phyloP scores from a whole-genome alignment of 768 basidiomycete species.

The Botryobasidium botryosum region DNA sequence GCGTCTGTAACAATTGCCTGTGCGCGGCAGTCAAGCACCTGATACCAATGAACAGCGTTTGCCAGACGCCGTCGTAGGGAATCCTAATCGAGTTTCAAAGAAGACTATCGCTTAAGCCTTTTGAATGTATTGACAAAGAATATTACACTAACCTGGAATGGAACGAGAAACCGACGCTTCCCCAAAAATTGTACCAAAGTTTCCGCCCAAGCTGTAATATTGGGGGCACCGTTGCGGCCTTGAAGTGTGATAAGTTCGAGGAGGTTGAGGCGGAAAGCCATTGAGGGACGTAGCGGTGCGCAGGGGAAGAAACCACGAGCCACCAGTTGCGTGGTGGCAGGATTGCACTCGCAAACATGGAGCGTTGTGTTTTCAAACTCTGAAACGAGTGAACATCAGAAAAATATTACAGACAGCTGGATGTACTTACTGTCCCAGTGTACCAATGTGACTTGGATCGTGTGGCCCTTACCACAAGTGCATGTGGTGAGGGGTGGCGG shows the following conservation, averaged over 20 bases:
- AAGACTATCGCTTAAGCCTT: no score
- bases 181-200: not conserved
- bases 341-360: not conserved
- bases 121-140: no score
- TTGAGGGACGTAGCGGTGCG: constrained; percentile 3
- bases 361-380: no score
- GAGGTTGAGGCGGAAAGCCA: constrained; percentile 5
- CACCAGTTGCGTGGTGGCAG: constrained; percentile 2
- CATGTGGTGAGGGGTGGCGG: no score
- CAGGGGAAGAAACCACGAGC: constrained; percentile 6
- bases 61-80: not conserved
- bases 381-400: no score
- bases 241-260: constrained; percentile 4
- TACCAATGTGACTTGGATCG: no score
- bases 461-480: no score
- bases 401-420: no score
- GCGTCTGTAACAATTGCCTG: not conserved
- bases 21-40: not conserved
- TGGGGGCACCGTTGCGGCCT: constrained; percentile 3
- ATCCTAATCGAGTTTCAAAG: no score
- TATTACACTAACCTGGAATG: no score
- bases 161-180: not conserved
- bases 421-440: no score
- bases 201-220: constrained; percentile 6
- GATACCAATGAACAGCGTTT: not conserved